Evolutionary conservation across 176 grass and related monocot genomes (phyloP).

Genomic region (Metroxylon sagu): DNA sequence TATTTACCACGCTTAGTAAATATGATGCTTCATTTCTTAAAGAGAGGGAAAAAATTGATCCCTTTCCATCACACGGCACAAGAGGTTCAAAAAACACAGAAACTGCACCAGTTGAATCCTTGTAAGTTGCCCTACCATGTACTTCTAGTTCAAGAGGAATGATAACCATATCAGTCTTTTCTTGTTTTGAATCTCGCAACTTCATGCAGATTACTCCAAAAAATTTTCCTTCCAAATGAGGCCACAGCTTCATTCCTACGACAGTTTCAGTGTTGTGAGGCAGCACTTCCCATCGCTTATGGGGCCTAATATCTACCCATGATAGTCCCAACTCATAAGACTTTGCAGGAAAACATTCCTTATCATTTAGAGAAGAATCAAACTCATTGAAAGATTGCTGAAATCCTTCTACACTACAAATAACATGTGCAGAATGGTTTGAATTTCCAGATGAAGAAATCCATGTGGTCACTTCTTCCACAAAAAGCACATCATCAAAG

Average conservation of each 20-base stretch:
- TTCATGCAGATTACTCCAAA: constrained; percentile 84
- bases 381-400: constrained; percentile 22
- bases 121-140: constrained; percentile 35
- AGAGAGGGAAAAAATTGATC: constrained; percentile 58
- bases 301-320: constrained; percentile 57
- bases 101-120: constrained; percentile 41
- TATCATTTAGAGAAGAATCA: constrained; percentile 29
- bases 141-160: constrained; percentile 80
- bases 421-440: constrained; percentile 52
- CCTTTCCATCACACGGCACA: constrained; percentile 37
- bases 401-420: constrained; percentile 43
- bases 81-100: constrained; percentile 44
- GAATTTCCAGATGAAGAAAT: constrained; percentile 53
- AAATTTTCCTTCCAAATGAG: constrained; percentile 51
- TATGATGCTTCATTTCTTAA: constrained; percentile 49
- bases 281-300: constrained; percentile 55
- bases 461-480: constrained; percentile 73
- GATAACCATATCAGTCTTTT: constrained; percentile 39
- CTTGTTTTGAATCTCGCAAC: constrained; percentile 36
- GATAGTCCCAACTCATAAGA: constrained; percentile 33
- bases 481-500: constrained; percentile 57
- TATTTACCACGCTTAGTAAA: constrained; percentile 40
- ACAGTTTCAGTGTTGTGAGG: constrained; percentile 40
- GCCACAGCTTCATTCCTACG: constrained; percentile 52
- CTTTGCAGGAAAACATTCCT: constrained; percentile 44